A percentile compares a stretch with the other conserved stretches of the same genome.
Conservation (phyloP, 148 eudicot species). For the Amaranthus cruentus region DNA sequence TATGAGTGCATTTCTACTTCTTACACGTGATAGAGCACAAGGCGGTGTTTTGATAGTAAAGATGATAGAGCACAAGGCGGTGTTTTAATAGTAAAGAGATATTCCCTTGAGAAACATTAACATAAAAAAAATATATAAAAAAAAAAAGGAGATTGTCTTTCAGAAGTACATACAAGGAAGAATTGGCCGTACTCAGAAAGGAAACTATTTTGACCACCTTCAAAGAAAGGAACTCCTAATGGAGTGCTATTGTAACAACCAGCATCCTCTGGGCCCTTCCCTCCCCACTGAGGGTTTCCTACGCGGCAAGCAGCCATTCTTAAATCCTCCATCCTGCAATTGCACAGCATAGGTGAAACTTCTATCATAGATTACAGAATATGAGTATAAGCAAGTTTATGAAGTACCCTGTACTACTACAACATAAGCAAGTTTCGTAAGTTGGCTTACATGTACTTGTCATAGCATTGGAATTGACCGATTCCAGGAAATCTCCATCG, state of each 20-base stretch:
- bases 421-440: background rate
- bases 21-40: background rate
- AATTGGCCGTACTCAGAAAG: constrained; percentile 58
- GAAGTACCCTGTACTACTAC: background rate
- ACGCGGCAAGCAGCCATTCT: constrained; percentile 40
- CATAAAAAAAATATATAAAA: background rate
- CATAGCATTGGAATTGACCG: constrained; percentile 72
- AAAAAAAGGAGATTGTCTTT: constrained; percentile 10
- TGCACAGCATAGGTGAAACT: constrained; percentile 6
- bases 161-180: constrained; percentile 53
- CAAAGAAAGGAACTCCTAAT: constrained; percentile 48
- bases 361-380: background rate
- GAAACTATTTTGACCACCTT: constrained; percentile 47
- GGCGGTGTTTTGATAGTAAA: background rate
- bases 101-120: background rate
- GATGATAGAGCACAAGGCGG: background rate
- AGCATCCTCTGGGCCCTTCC: constrained; percentile 45
- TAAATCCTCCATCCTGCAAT: constrained; percentile 53
- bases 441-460: constrained; percentile 54
- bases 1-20: background rate
- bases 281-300: constrained; percentile 56
- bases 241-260: constrained; percentile 56
- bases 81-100: background rate
- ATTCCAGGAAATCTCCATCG: constrained; percentile 74
- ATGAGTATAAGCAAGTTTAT: background rate